Evolutionary conservation across 495 filamentous ascomycete species (phyloP), one percentile per base, ranked within the genome.

Genomic region (Niebla homalea): DNA sequence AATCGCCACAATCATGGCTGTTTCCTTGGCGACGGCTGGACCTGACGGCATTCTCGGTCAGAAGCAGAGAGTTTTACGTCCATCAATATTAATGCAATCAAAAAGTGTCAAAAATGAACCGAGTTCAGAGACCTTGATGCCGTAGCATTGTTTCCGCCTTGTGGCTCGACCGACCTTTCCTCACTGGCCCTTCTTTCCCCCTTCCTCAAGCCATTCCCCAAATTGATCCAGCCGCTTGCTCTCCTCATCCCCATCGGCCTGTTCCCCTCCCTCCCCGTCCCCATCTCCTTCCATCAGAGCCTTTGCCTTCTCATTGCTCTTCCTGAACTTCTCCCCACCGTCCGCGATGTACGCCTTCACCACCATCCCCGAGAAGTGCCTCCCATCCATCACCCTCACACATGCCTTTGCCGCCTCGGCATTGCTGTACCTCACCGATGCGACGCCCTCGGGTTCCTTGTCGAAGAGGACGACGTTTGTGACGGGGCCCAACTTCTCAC

Each of bases 381-480:
- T 78, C 5, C 90, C 90, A 56, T 87, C 76, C 85, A 95, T 89
- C 11, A 77, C 43, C 60, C 74, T 63, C 32, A 93, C 75, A 62
- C 89, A 95, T 15, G 76, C 77, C 52, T 68, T 73, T 11, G 90
- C 90, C 2, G 83, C 78, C 51, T 82, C 77, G 5, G 74, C 67
- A 22, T 83, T 76, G 18, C 66, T 59, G 63, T 94, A 98, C 45
- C 80, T 73, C 26, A 97, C 86, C 57, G 78, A 92, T 15, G 85
- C 85, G 20, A 96, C 78, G 15, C 92, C 92, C 2, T 88, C 87
- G n/a, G 71, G 85, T 62, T 98, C 92, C 48, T 80, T 69, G 62
- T 98, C 92, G 60, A 82, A 98, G 23, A 98, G 75, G 3, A 89
- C 77, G 0, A 96, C 86, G 56, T 93, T 96, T 20, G 87, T 93